Conservation (phyloP, 2,329 filamentous ascomycete species). For the Pestalotiopsis sp. region DNA sequence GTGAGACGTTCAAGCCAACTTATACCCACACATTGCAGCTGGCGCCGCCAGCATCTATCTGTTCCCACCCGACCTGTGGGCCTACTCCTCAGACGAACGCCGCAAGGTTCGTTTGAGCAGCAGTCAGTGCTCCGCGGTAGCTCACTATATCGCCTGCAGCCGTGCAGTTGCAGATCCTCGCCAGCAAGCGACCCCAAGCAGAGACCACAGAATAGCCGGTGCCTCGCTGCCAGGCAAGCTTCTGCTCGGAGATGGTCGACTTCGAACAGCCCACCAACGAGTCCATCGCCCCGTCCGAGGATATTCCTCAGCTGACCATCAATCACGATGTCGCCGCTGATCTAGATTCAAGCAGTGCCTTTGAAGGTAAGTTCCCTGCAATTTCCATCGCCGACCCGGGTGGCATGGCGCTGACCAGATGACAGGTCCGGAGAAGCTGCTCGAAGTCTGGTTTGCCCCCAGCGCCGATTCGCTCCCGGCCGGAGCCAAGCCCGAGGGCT, state of each 20-base stretch:
- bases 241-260: conserved; percentile 75
- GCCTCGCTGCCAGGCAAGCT: conserved; percentile 25
- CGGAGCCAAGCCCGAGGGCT: conserved; percentile 70
- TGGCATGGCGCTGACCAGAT: neutral
- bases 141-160: conserved; percentile 35
- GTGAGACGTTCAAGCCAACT: conserved; percentile 60
- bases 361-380: conserved; percentile 68
- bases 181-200: neutral
- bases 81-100: conserved; percentile 96
- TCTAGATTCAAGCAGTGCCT: conserved; percentile 93
- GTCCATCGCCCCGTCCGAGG: conserved; percentile 80
- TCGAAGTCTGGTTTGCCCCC: conserved; percentile 97
- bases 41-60: conserved; percentile 80
- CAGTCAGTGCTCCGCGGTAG: conserved; percentile 94
- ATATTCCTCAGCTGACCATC: conserved; percentile 90
- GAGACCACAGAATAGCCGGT: conserved; percentile 15
- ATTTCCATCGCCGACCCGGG: neutral
- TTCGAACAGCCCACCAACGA: conserved; percentile 79
- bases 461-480: conserved; percentile 73
- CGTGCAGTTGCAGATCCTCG: neutral
- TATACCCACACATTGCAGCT: conserved; percentile 64
- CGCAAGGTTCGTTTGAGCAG: conserved; percentile 95
- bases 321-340: conserved; percentile 93
- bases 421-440: conserved; percentile 87
- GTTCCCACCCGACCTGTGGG: conserved; percentile 74